These are phyloP conservation scores for Aureobasidium zeae DNA, from an alignment of 2,329 filamentous ascomycete genomes.

Conservation along the genomic window DNA sequence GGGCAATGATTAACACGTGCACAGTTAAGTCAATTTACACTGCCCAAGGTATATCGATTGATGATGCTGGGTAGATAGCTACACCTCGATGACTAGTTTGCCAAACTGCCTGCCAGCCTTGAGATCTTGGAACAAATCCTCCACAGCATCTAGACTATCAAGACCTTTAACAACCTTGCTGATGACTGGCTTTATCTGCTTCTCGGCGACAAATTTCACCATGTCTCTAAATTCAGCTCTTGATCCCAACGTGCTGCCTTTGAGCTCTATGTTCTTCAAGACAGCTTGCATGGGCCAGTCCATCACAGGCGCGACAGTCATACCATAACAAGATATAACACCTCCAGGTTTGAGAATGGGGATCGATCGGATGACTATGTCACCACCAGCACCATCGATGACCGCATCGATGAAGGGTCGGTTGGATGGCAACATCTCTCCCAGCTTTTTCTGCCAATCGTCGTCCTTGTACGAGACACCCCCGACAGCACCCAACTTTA, in stretches of 20 bases:
- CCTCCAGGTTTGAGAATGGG: constrained; percentile 66
- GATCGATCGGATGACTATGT: constrained; percentile 56
- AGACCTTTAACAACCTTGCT: constrained; percentile 62
- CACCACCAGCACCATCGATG: constrained; percentile 75
- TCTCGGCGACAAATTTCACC: constrained; percentile 63
- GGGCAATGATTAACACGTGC: too few species aligned
- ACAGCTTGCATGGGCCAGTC: constrained; percentile 72
- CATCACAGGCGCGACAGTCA: constrained; percentile 75
- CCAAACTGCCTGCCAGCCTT: constrained; percentile 74
- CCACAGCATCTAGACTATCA: constrained; percentile 59
- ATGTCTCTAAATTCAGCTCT: constrained; percentile 74
- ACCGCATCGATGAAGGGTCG: constrained; percentile 65
- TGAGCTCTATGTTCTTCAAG: constrained; percentile 70
- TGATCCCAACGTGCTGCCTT: constrained; percentile 77
- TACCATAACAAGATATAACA: constrained; percentile 70
- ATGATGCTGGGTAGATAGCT: too few species aligned
- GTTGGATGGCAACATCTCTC: constrained; percentile 49
- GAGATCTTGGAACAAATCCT: constrained; percentile 73
- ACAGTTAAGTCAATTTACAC: too few species aligned
- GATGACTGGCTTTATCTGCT: constrained; percentile 64
- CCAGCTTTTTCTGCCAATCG: constrained; percentile 67
- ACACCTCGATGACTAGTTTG: constrained; percentile 68
- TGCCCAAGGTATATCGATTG: too few species aligned
- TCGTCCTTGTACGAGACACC: constrained; percentile 67
- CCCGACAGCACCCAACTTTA: constrained; percentile 59